Evolutionary conservation across 441 rosid genomes (phyloP).

Genomic region (Mallotus japonicus): DNA sequence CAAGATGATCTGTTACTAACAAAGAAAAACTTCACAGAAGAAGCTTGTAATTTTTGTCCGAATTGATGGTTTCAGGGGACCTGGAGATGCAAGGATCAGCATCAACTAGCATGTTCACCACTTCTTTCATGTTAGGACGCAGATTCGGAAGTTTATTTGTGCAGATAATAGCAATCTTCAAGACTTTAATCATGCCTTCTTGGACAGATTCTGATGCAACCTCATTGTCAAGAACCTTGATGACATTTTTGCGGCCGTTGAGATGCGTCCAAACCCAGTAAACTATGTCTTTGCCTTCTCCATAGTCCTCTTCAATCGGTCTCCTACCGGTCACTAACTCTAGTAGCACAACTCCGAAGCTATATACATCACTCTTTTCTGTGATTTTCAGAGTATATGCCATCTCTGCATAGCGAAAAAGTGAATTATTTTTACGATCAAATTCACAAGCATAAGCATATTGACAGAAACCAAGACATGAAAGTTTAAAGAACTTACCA

Average conservation of each 20-base stretch:
- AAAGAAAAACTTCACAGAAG: not conserved
- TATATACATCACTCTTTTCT: slow-evolving; percentile 75
- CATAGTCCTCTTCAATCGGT: slow-evolving; percentile 66
- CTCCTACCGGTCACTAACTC: slow-evolving; percentile 60
- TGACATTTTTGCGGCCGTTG: slow-evolving; percentile 42
- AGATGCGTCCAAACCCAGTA: slow-evolving; percentile 62
- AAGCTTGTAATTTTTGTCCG: slow-evolving; percentile 23
- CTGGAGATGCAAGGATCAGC: slow-evolving; percentile 52
- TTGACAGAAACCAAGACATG: not conserved
- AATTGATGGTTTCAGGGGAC: slow-evolving; percentile 28
- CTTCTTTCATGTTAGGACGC: slow-evolving; percentile 85
- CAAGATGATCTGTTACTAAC: not conserved
- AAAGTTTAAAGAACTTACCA: slow-evolving; percentile 41
- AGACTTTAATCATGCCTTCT: slow-evolving; percentile 66
- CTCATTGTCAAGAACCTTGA: slow-evolving; percentile 50
- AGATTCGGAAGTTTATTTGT: slow-evolving; percentile 74
- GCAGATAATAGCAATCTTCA: slow-evolving; percentile 70
- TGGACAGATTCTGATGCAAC: slow-evolving; percentile 36
- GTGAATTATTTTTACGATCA: too few relatives aligned
- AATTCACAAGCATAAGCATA: not conserved
- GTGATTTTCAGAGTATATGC: slow-evolving; percentile 66
- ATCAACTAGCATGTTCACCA: slow-evolving; percentile 67
- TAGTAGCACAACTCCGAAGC: slow-evolving; percentile 80
- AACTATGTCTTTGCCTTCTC: slow-evolving; percentile 76
- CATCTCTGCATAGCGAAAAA: slow-evolving; percentile 51